Conservation (phyloP, 768 basidiomycete genomes). For the Brasilioporus rufonigricans region DNA sequence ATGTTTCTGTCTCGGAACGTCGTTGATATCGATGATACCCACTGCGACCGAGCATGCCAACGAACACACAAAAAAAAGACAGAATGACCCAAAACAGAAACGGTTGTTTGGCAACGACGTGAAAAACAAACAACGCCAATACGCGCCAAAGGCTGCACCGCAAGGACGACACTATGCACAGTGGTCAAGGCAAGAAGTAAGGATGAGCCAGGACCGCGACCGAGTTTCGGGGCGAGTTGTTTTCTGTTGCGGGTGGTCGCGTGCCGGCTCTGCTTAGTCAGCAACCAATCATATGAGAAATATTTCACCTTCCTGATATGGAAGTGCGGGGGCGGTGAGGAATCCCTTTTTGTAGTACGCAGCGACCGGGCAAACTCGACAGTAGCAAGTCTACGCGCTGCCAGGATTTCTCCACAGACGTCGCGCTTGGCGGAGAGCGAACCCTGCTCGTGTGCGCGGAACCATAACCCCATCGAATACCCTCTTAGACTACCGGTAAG, state of each 20-base stretch:
- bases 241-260: constrained; percentile 7
- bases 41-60: background rate
- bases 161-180: background rate
- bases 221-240: background rate
- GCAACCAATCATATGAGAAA: constrained; percentile 30
- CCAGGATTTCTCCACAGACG: background rate
- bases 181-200: background rate
- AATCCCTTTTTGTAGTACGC: constrained; percentile 6
- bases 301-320: constrained; percentile 17
- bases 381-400: background rate
- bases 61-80: background rate
- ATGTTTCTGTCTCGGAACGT: background rate
- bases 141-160: background rate
- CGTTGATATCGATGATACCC: background rate
- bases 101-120: constrained; percentile 19
- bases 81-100: constrained; percentile 1
- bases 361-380: constrained; percentile 4
- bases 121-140: constrained; percentile 3
- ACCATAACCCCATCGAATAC: constrained; percentile 17
- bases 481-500: constrained; percentile 26
- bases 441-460: background rate
- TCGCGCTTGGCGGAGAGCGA: background rate
- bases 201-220: too few species aligned
- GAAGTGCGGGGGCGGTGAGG: background rate
- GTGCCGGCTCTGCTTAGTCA: constrained; percentile 27